These are phyloP conservation scores for Phyllosticta paracitricarpa DNA, from an alignment of 2,329 filamentous ascomycete species.

Conservation along the genomic window DNA sequence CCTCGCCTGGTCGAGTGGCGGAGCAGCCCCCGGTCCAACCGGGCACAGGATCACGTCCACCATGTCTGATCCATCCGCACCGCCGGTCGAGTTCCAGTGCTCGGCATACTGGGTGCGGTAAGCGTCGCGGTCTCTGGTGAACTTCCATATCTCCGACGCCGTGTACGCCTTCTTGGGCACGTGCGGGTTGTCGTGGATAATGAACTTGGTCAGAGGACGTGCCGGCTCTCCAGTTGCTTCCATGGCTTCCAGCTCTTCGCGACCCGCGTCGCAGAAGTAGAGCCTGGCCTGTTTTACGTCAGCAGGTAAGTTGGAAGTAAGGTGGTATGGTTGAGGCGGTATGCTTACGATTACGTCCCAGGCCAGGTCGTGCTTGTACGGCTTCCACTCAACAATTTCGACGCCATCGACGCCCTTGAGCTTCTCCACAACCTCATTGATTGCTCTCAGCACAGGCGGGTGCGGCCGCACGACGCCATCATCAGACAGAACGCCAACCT, in stretches of 20 bases:
- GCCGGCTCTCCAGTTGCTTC: slow-evolving; percentile 47
- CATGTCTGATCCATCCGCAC: slow-evolving; percentile 16
- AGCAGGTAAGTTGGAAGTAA: neutral
- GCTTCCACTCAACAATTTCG: slow-evolving; percentile 42
- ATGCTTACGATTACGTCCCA: slow-evolving; percentile 32
- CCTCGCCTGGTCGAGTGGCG: slow-evolving; percentile 41
- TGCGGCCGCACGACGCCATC: slow-evolving; percentile 57
- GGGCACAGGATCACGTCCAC: slow-evolving; percentile 57
- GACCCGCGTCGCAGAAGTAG: slow-evolving; percentile 53
- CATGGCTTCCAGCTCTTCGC: slow-evolving; percentile 42
- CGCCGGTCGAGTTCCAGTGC: slow-evolving; percentile 35
- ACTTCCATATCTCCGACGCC: slow-evolving; percentile 34
- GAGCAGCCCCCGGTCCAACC: slow-evolving; percentile 45
- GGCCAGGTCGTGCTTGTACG: slow-evolving; percentile 40
- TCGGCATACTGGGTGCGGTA: slow-evolving; percentile 37
- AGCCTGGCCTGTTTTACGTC: slow-evolving; percentile 11
- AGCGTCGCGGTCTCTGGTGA: slow-evolving; percentile 31
- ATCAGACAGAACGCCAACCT: slow-evolving; percentile 53
- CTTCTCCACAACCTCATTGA: slow-evolving; percentile 36
- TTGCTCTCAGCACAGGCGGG: slow-evolving; percentile 51
- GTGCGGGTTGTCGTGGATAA: slow-evolving; percentile 46
- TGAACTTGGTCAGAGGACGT: slow-evolving; percentile 49
- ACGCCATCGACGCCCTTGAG: slow-evolving; percentile 39
- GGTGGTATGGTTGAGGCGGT: slow-evolving; percentile 4
- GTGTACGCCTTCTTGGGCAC: slow-evolving; percentile 16